Base-by-base conservation (phyloP, 352 stramenopile genomes). In the Peronospora tabacina region DNA sequence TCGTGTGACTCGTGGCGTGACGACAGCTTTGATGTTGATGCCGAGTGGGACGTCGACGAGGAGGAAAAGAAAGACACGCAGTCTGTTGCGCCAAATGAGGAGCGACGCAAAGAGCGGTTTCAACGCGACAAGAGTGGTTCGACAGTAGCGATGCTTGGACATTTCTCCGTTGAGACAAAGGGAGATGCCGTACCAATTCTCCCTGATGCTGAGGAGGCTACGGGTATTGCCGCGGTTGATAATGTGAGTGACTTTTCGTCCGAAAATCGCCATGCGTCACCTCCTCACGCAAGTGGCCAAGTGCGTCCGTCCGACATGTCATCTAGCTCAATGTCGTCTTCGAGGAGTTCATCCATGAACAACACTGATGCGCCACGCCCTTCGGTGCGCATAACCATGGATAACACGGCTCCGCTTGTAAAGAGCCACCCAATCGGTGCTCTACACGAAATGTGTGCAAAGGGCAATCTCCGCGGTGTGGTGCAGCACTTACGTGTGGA, bases 391-490 rank as follows among this genome's bases (percentile, higher is more conserved):
- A 60, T 89, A 52, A 85, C 75, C 11, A 85, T 85, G 64, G 76
- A 88, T 50, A 73, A 67, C 48, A 75, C 70, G 20, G 63, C 70
- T 12, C 75, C 76, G 11, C 70, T 89, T 52, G 83, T 85, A 68
- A 76, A 82, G 46, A 88, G 70, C 62, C 77, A 86, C 47, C 76
- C 82, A 16, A 83, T 93, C 15, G 76, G 79, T n/a, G 84, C 70
- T 28, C 48, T 93, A 35, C 77, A 93, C 39, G 79, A 87, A 48
- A 70, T 90, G 32, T 90, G 79, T 49, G 62, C 71, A 15, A 90
- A 89, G 59, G 82, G 82, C 28, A 87, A 93, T 49, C 19, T 88
- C n/a, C 79, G 82, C 16, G 71, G 74, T 32, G 75, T 85, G 10
- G 70, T 90, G 42, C 79, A 90, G 58, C 67, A 86, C 55, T 54